Conservation (phyloP, 148 eudicot genomes). For the Persicaria tinctoria region DNA sequence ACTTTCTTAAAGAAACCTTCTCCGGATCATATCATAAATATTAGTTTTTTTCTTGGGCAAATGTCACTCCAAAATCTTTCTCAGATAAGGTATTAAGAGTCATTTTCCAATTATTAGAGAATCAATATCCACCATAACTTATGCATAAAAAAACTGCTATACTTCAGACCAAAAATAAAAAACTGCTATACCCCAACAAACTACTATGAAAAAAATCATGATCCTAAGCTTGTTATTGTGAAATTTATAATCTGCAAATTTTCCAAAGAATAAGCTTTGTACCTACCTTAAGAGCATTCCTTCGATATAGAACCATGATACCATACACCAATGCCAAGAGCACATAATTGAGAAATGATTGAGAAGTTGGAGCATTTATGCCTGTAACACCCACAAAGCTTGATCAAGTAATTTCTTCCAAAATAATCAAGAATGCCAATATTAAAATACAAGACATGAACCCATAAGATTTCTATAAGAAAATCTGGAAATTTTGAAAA, state of each 20-base stretch:
- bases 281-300: constrained; percentile 56
- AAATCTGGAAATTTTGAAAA: background rate
- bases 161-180: background rate
- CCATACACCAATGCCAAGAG: constrained; percentile 68
- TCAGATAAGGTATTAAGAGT: background rate
- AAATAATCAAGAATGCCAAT: background rate
- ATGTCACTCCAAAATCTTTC: background rate
- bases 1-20: background rate
- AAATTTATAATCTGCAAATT: background rate
- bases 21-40: background rate
- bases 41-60: background rate
- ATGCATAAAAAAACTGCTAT: background rate
- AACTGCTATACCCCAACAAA: background rate
- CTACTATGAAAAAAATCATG: background rate
- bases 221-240: background rate
- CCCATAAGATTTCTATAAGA: background rate
- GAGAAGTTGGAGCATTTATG: constrained; percentile 85
- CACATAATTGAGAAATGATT: constrained; percentile 71
- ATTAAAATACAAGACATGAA: background rate
- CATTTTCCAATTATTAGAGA: background rate
- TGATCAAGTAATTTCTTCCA: constrained; percentile 7
- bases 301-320: constrained; percentile 32
- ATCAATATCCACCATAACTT: background rate
- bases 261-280: background rate
- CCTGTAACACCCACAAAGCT: constrained; percentile 27